phyloP scores from a whole-genome alignment of 192 early-diverging fungal genomes.

The Phlyctochytrium arcticum region DNA sequence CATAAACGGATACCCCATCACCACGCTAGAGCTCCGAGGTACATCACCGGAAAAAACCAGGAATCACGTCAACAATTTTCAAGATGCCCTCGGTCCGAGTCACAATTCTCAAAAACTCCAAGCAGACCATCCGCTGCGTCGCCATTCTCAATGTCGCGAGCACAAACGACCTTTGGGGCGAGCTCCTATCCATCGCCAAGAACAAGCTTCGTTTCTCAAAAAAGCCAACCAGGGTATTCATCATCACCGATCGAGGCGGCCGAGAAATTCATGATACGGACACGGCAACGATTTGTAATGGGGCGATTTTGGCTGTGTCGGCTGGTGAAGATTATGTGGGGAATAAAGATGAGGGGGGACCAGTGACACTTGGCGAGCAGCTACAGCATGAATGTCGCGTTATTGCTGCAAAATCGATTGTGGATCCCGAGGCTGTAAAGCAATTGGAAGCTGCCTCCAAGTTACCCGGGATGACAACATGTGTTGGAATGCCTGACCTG shows the following conservation, averaged over 20 bases:
- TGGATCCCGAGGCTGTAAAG: constrained; percentile 39
- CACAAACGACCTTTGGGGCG: constrained; percentile 12
- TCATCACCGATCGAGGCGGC: constrained; percentile 36
- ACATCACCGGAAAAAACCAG: background rate
- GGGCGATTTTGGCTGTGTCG: constrained; percentile 42
- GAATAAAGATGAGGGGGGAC: too few species aligned
- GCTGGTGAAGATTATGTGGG: constrained; percentile 51
- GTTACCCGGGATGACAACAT: constrained; percentile 16
- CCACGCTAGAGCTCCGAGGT: too few species aligned
- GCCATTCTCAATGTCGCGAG: constrained; percentile 36
- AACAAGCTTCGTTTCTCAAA: constrained; percentile 53
- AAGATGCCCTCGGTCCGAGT: constrained; percentile 41
- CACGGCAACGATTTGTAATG: constrained; percentile 30
- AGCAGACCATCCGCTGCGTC: constrained; percentile 38
- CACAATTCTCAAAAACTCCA: constrained; percentile 48
- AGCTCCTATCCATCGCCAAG: constrained; percentile 43
- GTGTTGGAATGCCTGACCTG: constrained; percentile 48
- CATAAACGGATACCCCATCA: too few species aligned
- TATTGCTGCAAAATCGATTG: constrained; percentile 39
- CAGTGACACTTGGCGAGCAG: constrained; percentile 10
- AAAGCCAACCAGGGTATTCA: constrained; percentile 28
- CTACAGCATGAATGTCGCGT: constrained; percentile 13
- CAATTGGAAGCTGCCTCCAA: constrained; percentile 44
- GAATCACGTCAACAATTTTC: background rate
- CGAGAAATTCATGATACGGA: constrained; percentile 14